Base-by-base conservation (phyloP, 495 filamentous ascomycete species). In the Neurospora cerealis region DNA sequence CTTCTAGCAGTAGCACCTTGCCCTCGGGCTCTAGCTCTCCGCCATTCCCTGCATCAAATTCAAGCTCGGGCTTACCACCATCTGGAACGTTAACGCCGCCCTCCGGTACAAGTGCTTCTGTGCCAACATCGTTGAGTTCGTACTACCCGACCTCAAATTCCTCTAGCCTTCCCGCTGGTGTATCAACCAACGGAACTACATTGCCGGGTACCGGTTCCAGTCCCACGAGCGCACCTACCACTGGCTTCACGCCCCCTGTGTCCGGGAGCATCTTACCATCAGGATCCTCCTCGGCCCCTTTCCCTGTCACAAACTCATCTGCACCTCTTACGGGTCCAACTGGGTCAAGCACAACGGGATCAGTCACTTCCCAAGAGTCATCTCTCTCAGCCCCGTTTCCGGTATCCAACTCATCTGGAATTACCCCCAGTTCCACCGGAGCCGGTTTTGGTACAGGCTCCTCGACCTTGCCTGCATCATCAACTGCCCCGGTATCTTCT, bases 281-380 rank as follows among this genome's bases (percentile, higher is more conserved):
- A 13, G 38, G 41, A 44, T 66, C 48, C 24, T 62, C 60, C 11
- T 72, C 75, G 37, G 42, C 66, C 32, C 74, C 75, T 13, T 77
- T 75, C 60, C 72, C 78, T 6, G 54, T 78, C 0, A 73, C 71
- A 24, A 81, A 80, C 71, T 75, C 76, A 28, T 78, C 75, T 11
- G 70, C 40, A 13, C 41, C 32, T 41, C 21, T 17, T 10, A 69
- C 72, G 11, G 32, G 36, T 9, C 62, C 44, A 13, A 72, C 44
- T 66, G 37, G 15, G n/a, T 66, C 54, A 62, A 62, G 54, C 21
- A 32, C 24, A 62, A 62, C 54, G 54, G 24, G 24, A 62, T 62
- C 54, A 62, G 54, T 15, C 24, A 15, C 54, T 28, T 32, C 24
- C 13, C 54, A 62, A 32, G 54, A 62, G 24, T 62, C 54, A 28